Evolutionary conservation across 768 basidiomycete species (phyloP), one percentile per base, ranked within the genome.

Genomic region (Trametes meyenii): DNA sequence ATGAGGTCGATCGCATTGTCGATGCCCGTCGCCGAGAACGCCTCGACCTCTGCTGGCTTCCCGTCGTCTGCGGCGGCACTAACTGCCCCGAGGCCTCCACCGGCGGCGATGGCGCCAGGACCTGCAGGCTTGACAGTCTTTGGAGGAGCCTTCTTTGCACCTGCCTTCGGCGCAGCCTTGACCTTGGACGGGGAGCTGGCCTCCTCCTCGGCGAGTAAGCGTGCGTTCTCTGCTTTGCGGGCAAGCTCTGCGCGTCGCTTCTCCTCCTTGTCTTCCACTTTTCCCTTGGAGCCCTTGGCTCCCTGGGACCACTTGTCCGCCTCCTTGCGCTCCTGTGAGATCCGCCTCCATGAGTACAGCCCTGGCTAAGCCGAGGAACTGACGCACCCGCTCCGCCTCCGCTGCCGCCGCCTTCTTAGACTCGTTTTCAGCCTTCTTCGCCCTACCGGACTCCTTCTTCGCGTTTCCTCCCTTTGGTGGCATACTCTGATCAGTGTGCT

Each of bases 351-450:
- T 42, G 6, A 35, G 13, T 10, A 45, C 19, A 35, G 36, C 12
- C 16, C n/a, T n/a, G n/a, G n/a, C n/a, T n/a, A n/a, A 39, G 23
- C 44, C n/a, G 21, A 33, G 26, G 39, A 26, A n/a, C 36, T 40
- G 55, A 69, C 72, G 50, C 51, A 87, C 92, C 77, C 83, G 86
- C 13, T 85, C 90, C 8, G 79, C 80, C 12, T 78, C 80, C 0
- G 80, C 86, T 4, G 78, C 80, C 6, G 82, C 84, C 63, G 84
- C 81, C 75, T 94, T 95, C 80, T 89, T 92, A 10, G 83, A 79
- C 71, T 93, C 92, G 71, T 94, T 95, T 71, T 95, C 91, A 24
- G 92, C 92, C 74, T 97, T 97, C 77, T 93, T 95, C 0, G 94
- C 89, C 55, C 90, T 76, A 4, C 95, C 94, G 44, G 85, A 76